Percentiles rank a stretch among this genome's conserved stretches.
These are phyloP conservation scores for Talaromyces sp. DNA, from an alignment of 2,329 filamentous ascomycete genomes.

Conservation along the genomic window DNA sequence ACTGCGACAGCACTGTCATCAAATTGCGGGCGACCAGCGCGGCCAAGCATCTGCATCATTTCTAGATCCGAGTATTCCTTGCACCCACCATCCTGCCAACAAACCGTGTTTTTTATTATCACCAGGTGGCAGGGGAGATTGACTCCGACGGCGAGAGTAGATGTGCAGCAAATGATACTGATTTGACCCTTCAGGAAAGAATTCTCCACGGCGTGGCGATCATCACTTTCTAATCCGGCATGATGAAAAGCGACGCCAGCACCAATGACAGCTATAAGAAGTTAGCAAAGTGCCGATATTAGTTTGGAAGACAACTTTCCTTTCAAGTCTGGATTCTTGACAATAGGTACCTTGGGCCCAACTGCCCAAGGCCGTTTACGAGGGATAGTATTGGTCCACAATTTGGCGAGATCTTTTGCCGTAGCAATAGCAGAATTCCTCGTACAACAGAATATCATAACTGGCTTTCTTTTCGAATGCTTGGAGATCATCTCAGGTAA, in stretches of 20 bases:
- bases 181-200: constrained; percentile 68
- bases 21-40: constrained; percentile 79
- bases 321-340: constrained; percentile 59
- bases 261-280: constrained; percentile 36
- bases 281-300: constrained; percentile 9
- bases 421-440: constrained; percentile 65
- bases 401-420: constrained; percentile 61
- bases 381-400: constrained; percentile 54
- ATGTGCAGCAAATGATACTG: constrained; percentile 79
- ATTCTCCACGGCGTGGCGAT: constrained; percentile 63
- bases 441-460: constrained; percentile 80
- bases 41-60: constrained; percentile 85
- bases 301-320: constrained; percentile 30
- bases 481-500: constrained; percentile 62
- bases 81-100: constrained; percentile 56
- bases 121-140: constrained; percentile 82
- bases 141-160: constrained; percentile 76
- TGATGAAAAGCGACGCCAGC: constrained; percentile 78
- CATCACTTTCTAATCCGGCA: constrained; percentile 63
- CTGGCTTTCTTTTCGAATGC: constrained; percentile 67
- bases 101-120: constrained; percentile 73
- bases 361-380: constrained; percentile 60
- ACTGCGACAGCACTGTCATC: constrained; percentile 71
- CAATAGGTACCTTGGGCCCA: constrained; percentile 48
- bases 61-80: constrained; percentile 78